Percentiles rank a stretch among this genome's conserved stretches.
These are phyloP conservation scores for Fusarium pseudonygamai DNA, from an alignment of 2,329 filamentous ascomycete genomes.

Conservation along the genomic window DNA sequence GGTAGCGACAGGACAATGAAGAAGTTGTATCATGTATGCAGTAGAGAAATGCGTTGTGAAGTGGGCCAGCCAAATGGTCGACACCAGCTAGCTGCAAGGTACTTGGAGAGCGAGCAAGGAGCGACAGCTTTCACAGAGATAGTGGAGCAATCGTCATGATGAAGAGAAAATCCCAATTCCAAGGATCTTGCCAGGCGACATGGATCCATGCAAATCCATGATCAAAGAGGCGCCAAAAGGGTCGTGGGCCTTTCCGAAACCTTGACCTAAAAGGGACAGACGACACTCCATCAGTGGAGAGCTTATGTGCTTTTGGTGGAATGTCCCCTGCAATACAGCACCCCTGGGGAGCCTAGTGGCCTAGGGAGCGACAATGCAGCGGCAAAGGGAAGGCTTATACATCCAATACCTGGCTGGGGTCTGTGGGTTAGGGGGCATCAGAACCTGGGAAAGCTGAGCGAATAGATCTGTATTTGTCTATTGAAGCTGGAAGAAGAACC, in stretches of 20 bases:
- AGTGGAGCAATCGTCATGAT: constrained; percentile 33
- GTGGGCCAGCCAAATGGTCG: constrained; percentile 25
- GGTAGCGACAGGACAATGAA: constrained; percentile 16
- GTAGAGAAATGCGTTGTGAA: constrained; percentile 15
- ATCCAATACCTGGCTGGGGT: not conserved
- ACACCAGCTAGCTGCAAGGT: constrained; percentile 9
- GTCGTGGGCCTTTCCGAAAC: constrained; percentile 11
- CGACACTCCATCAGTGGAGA: constrained; percentile 7
- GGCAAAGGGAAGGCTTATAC: constrained; percentile 17
- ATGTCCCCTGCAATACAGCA: constrained; percentile 6
- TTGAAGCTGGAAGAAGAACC: constrained; percentile 3
- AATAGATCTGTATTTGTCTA: not conserved
- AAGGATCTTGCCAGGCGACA: constrained; percentile 21
- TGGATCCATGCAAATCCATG: not conserved
- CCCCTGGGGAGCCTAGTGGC: constrained; percentile 1
- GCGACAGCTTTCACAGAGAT: not conserved
- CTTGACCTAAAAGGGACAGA: constrained; percentile 1
- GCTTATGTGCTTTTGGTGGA: not conserved
- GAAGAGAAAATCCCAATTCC: constrained; percentile 38
- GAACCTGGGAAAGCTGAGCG: constrained; percentile 12
- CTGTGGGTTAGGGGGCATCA: constrained; percentile 1
- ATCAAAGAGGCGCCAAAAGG: constrained; percentile 13
- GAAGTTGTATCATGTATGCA: not conserved
- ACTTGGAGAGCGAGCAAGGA: not conserved
- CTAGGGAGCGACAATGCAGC: constrained; percentile 9